Conservation (phyloP, 2,329 filamentous ascomycete species). For the Endoconidiophora laricicola region DNA sequence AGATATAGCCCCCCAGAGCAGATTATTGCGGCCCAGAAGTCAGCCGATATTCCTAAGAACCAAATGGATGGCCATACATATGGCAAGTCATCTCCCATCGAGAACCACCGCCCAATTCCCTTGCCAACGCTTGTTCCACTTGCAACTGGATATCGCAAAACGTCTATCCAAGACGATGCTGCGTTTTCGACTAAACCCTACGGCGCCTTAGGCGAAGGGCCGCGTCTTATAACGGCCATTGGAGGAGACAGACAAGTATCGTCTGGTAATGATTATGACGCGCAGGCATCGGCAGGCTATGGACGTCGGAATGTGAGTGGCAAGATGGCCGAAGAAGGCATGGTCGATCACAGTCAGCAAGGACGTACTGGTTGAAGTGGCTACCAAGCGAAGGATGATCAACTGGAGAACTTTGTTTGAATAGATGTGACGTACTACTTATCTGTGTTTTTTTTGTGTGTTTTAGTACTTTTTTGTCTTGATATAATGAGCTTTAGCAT, state of each 20-base stretch:
- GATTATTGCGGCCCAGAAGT: slow-evolving; percentile 4
- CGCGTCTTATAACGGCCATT: slow-evolving; percentile 34
- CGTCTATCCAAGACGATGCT: slow-evolving; percentile 32
- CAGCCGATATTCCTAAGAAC: neutral
- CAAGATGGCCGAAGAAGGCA: slow-evolving; percentile 56
- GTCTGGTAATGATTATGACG: slow-evolving; percentile 39
- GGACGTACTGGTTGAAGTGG: neutral
- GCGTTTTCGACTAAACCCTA: slow-evolving; percentile 41
- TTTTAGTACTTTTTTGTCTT: too few relatives aligned
- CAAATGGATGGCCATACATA: neutral
- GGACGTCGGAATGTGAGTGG: slow-evolving; percentile 51
- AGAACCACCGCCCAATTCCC: neutral
- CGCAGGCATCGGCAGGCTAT: slow-evolving; percentile 19
- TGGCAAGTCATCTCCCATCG: neutral
- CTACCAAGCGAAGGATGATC: neutral
- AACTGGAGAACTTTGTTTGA: neutral
- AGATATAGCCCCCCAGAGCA: neutral
- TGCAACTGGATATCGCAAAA: slow-evolving; percentile 20
- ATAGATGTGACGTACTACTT: too few relatives aligned
- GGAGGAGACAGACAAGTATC: slow-evolving; percentile 37
- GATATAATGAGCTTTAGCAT: too few relatives aligned
- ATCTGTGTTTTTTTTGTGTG: too few relatives aligned
- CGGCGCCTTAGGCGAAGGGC: slow-evolving; percentile 36
- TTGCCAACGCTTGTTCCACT: slow-evolving; percentile 2
- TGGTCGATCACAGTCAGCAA: slow-evolving; percentile 15